Evolutionary conservation across 2,329 filamentous ascomycete species (phyloP).

Genomic region (Cytospora piceae): DNA sequence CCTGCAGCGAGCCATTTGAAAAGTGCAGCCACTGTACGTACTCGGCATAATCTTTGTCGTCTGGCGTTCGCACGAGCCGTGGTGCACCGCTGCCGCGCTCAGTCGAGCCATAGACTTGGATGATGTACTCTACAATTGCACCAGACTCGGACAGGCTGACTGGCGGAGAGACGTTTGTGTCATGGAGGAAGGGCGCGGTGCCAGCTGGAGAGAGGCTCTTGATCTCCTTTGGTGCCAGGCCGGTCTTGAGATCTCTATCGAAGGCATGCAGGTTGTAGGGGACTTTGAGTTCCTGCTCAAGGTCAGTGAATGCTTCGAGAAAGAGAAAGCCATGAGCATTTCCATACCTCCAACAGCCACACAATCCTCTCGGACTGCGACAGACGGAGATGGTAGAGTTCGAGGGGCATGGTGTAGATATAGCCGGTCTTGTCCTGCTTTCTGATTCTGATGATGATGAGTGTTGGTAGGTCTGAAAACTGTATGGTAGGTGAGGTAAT

Average conservation of each 20-base stretch:
- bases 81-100: constrained; percentile 7
- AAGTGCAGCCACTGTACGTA: constrained; percentile 71
- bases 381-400: constrained; percentile 57
- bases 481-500: background rate
- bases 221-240: constrained; percentile 42
- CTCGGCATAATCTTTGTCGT: constrained; percentile 57
- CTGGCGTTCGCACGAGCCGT: constrained; percentile 46
- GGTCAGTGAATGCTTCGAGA: background rate
- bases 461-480: background rate
- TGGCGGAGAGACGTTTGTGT: constrained; percentile 49
- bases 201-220: constrained; percentile 54
- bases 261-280: constrained; percentile 47
- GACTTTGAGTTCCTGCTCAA: constrained; percentile 54
- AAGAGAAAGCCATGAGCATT: too few relatives aligned
- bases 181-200: constrained; percentile 63
- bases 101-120: constrained; percentile 38
- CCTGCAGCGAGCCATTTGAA: constrained; percentile 44
- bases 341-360: constrained; percentile 62
- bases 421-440: background rate
- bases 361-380: constrained; percentile 67
- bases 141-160: constrained; percentile 57
- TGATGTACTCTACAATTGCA: constrained; percentile 66
- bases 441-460: background rate
- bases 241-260: constrained; percentile 38
- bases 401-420: constrained; percentile 36